A percentile compares a stretch with the other conserved stretches of the same genome.
Conservation (phyloP, 208 protist genomes). For the Leishmania tropica region DNA sequence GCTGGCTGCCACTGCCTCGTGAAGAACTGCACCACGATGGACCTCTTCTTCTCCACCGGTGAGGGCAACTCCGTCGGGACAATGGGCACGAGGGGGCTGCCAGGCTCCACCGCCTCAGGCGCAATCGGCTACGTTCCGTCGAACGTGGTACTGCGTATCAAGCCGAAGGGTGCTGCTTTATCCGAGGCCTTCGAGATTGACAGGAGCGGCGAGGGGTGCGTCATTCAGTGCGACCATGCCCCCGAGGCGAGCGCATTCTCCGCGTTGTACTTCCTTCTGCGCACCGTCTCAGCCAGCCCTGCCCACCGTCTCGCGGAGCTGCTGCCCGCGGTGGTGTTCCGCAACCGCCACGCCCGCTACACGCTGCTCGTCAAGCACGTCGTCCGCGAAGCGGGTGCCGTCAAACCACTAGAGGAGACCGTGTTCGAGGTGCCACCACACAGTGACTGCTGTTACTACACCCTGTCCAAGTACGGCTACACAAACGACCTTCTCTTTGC, state of each 20-base stretch:
- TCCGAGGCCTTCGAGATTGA: constrained; percentile 39
- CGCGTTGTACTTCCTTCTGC: constrained; percentile 29
- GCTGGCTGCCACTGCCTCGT: constrained; percentile 24
- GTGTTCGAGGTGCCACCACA: constrained; percentile 21
- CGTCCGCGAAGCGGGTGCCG: constrained; percentile 20
- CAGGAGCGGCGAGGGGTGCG: constrained; percentile 25
- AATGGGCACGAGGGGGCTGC: constrained; percentile 24
- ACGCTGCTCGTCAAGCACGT: constrained; percentile 33
- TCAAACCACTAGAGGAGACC: constrained; percentile 19
- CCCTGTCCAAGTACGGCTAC: constrained; percentile 44
- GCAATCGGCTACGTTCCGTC: constrained; percentile 34
- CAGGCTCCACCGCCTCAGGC: not conserved
- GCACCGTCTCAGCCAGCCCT: constrained; percentile 8
- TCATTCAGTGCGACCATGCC: constrained; percentile 28
- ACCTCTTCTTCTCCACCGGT: constrained; percentile 32
- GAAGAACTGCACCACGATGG: constrained; percentile 31
- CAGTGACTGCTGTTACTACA: constrained; percentile 20
- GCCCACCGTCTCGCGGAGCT: constrained; percentile 19
- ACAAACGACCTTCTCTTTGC: constrained; percentile 49
- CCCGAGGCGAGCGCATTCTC: constrained; percentile 14
- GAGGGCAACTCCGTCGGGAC: constrained; percentile 29
- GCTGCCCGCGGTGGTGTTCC: constrained; percentile 32
- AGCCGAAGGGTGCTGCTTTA: constrained; percentile 21
- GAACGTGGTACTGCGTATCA: constrained; percentile 23
- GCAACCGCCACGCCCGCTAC: constrained; percentile 23